phyloP scores from a whole-genome alignment of 805 yeast genomes.

The Danielia reshetovae region DNA sequence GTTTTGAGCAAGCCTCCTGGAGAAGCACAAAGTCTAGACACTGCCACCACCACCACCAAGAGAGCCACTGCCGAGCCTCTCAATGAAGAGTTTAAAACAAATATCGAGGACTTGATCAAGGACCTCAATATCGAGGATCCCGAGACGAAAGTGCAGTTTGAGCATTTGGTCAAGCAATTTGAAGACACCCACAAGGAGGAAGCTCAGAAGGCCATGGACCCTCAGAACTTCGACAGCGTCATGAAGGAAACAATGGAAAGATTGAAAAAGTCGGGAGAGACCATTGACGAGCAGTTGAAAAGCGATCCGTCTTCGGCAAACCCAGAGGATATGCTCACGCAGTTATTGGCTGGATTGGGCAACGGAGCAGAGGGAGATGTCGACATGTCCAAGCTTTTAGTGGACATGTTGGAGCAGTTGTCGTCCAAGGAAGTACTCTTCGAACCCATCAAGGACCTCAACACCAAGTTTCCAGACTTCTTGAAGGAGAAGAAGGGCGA shows the following conservation, averaged over 20 bases:
- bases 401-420: constrained; percentile 75
- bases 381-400: constrained; percentile 61
- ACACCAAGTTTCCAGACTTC: constrained; percentile 69
- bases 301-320: constrained; percentile 39
- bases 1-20: constrained; percentile 62
- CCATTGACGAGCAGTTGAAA: constrained; percentile 57
- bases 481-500: constrained; percentile 48
- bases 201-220: constrained; percentile 27
- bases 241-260: constrained; percentile 79
- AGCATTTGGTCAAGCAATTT: constrained; percentile 42
- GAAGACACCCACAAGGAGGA: constrained; percentile 32
- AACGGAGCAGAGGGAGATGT: constrained; percentile 42
- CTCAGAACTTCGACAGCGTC: constrained; percentile 60
- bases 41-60: constrained; percentile 7
- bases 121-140: constrained; percentile 51
- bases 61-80: constrained; percentile 19
- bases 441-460: constrained; percentile 82
- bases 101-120: constrained; percentile 41
- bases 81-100: constrained; percentile 29
- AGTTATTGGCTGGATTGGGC: constrained; percentile 50
- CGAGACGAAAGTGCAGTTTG: constrained; percentile 48
- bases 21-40: constrained; percentile 23
- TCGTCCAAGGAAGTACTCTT: constrained; percentile 81
- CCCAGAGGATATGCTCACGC: constrained; percentile 56
- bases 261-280: constrained; percentile 69